These are phyloP conservation scores for Nyssa sinensis DNA, from an alignment of 148 eudicot genomes.

Conservation along the genomic window DNA sequence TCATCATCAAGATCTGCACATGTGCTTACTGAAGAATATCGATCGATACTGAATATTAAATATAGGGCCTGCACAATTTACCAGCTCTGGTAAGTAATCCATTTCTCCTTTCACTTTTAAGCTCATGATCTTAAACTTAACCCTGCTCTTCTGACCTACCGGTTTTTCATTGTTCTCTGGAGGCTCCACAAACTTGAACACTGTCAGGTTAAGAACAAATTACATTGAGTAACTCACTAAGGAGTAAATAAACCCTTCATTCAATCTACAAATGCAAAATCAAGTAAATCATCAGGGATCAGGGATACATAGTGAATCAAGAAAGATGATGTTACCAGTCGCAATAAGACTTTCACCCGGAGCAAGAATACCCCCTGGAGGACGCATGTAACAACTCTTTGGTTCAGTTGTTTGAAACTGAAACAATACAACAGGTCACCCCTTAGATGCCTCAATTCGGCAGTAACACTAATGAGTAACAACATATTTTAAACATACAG, in stretches of 20 bases:
- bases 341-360: conserved; percentile 52
- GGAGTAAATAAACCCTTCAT: neutral
- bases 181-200: conserved; percentile 62
- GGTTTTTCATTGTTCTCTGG: conserved; percentile 43
- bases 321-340: conserved; percentile 31
- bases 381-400: conserved; percentile 60
- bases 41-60: neutral
- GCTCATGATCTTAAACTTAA: conserved; percentile 61
- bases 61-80: conserved; percentile 10
- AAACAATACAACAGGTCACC: neutral
- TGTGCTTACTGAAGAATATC: too few species aligned
- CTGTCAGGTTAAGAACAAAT: conserved; percentile 18
- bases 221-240: neutral
- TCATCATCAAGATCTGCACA: too few species aligned
- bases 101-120: conserved; percentile 46
- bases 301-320: neutral
- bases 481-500: too few species aligned
- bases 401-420: conserved; percentile 69
- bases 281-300: neutral
- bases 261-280: neutral
- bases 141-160: conserved; percentile 41
- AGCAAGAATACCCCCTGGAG: conserved; percentile 57
- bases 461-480: neutral
- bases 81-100: conserved; percentile 58
- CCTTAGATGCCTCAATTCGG: neutral